Evolutionary conservation across 306 rosid genomes (phyloP), one percentile per base, ranked within the genome.

Genomic region (Fragaria nilgerrensis): DNA sequence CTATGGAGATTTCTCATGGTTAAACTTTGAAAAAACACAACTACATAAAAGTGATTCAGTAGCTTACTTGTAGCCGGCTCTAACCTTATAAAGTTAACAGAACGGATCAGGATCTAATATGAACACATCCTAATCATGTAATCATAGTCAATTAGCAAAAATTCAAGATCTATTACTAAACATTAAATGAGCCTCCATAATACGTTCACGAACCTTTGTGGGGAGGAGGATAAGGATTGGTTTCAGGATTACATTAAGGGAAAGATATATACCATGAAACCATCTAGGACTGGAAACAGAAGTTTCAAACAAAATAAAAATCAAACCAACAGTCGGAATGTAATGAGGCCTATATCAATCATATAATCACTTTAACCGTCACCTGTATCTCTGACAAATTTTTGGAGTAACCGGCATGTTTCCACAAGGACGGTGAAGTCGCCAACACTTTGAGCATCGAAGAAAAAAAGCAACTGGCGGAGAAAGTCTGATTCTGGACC

Each of bases 401-500:
- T 81, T 76, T 78, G 89, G 79, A 90, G 87, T 78, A 88, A 82
- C 79, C 92, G 93, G 83, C 97, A 92, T 32, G 87, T 86, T 85
- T 90, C 91, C 88, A 89, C 91, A 70, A 95, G 96, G 82, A 80
- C 68, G 53, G 77, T 77, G 80, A 95, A 86, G 86, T 95, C 98
- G 32, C 78, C 90, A 62, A 17, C 78, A 48, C 82, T 84, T 76
- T 79, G 84, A 49, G 87, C 90, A 70, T 95, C 82, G 39, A 90
- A 92, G 96, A 92, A 95, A 85, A 85, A 95, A 50, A 95, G 93
- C 79, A 95, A 80, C 86, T 86, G 92, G 81, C 92, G 88, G 64
- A 95, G 89, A 84, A 92, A 95, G 84, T 90, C 97, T 77, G 97
- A 95, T 75, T 89, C 89, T 41, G 88, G 87, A 81, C 93, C 91